phyloP scores from a whole-genome alignment of 2,329 filamentous ascomycete genomes.

The Ceratocystis alfenasii region DNA sequence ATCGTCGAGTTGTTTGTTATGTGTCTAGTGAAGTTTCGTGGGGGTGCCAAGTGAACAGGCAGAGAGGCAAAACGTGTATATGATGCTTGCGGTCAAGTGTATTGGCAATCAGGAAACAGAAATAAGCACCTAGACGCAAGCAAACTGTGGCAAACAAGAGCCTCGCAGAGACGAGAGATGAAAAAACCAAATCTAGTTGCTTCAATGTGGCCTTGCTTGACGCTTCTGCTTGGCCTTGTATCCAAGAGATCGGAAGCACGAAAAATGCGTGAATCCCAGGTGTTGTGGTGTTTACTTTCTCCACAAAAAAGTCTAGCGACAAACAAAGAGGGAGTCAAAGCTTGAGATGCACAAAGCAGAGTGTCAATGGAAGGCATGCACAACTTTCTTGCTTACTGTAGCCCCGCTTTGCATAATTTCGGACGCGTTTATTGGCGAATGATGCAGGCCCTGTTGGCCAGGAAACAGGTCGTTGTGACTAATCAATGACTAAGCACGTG shows the following conservation, averaged over 20 bases:
- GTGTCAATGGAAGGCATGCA: background rate
- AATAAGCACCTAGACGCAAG: background rate
- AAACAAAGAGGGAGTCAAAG: constrained; percentile 2
- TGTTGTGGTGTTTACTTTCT: constrained; percentile 12
- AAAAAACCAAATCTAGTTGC: background rate
- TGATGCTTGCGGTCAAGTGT: background rate
- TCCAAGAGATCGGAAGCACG: background rate
- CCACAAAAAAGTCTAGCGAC: constrained; percentile 5
- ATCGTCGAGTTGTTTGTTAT: background rate
- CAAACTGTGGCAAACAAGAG: background rate
- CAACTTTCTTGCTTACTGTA: background rate
- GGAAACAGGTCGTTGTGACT: background rate
- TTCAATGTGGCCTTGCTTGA: background rate
- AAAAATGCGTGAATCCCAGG: constrained; percentile 8
- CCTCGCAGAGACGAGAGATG: background rate
- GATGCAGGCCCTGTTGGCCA: background rate
- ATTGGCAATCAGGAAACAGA: background rate
- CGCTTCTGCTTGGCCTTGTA: background rate
- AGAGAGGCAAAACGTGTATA: background rate
- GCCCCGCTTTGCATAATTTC: constrained; percentile 7
- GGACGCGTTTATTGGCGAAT: constrained; percentile 12
- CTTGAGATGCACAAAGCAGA: background rate
- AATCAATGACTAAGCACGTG: background rate
- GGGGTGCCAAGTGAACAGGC: background rate
- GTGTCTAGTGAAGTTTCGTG: background rate